Conservation (phyloP, 1,284 basidiomycete genomes). For the Trichosporon inkin region DNA sequence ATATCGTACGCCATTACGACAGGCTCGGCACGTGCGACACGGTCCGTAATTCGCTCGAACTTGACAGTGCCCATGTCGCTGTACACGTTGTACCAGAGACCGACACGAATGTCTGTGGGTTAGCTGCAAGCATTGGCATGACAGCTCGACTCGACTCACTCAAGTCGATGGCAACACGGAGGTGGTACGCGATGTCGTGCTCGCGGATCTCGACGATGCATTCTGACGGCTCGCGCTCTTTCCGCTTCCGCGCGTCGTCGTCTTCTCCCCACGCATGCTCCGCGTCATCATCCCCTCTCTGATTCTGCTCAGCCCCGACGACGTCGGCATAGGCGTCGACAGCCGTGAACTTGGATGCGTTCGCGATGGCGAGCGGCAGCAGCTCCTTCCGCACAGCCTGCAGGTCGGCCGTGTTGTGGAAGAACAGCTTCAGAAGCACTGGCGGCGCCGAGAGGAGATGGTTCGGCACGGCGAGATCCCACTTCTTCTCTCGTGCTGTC, state of each 20-base stretch:
- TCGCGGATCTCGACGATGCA: conserved; percentile 92
- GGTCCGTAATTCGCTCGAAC: conserved; percentile 69
- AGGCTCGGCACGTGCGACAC: conserved; percentile 97
- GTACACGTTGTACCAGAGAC: conserved; percentile 89
- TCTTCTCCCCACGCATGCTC: conserved; percentile 58
- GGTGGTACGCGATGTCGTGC: conserved; percentile 95
- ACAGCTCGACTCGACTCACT: conserved; percentile 44
- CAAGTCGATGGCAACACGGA: conserved; percentile 97
- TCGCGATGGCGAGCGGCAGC: conserved; percentile 80
- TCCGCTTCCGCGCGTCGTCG: conserved; percentile 50
- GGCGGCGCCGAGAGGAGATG: conserved; percentile 89
- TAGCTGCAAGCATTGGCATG: neutral
- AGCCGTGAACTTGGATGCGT: conserved; percentile 88
- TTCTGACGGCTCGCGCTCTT: conserved; percentile 70
- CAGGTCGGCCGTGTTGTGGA: conserved; percentile 89
- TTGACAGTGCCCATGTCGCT: conserved; percentile 76
- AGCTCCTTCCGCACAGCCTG: conserved; percentile 82
- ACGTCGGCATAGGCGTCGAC: conserved; percentile 98
- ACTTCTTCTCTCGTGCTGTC: conserved; percentile 77
- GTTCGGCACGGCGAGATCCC: conserved; percentile 93
- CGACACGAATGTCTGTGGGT: conserved; percentile 77
- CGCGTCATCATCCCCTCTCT: conserved; percentile 53
- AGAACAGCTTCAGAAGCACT: conserved; percentile 82
- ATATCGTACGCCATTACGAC: conserved; percentile 99
- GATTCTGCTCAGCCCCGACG: conserved; percentile 64